phyloP scores from a whole-genome alignment of 2,329 filamentous ascomycete species.

The Chaetothyriales sp. region DNA sequence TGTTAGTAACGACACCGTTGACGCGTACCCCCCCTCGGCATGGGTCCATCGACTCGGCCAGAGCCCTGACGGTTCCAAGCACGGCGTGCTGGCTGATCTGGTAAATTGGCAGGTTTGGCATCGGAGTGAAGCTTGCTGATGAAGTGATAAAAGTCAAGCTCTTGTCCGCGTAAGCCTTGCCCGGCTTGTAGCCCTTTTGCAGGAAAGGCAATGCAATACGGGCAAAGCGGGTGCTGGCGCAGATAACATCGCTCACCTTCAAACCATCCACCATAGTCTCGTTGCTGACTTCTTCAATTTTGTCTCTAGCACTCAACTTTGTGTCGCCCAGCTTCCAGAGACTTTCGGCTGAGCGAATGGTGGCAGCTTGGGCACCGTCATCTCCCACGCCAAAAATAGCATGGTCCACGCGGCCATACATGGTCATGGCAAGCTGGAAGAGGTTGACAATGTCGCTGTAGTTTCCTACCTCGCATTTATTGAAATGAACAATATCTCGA shows the following conservation, averaged over 20 bases:
- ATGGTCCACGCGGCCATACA: conserved; percentile 34
- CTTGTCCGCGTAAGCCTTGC: conserved; percentile 20
- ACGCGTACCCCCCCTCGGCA: conserved; percentile 24
- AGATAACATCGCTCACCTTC: conserved; percentile 33
- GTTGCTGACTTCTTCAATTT: conserved; percentile 27
- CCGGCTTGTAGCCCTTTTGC: conserved; percentile 21
- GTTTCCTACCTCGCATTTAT: conserved; percentile 28
- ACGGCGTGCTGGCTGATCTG: conserved; percentile 37
- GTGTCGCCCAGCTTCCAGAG: conserved; percentile 11
- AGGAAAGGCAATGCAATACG: conserved; percentile 37
- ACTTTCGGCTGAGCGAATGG: conserved; percentile 9
- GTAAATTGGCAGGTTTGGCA: conserved; percentile 34
- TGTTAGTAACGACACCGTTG: conserved; percentile 32
- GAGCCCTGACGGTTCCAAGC: conserved; percentile 33
- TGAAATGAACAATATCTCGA: conserved; percentile 22
- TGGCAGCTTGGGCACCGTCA: conserved; percentile 11
- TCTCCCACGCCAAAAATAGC: conserved; percentile 24
- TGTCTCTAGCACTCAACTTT: conserved; percentile 22
- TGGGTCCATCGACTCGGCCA: conserved; percentile 20
- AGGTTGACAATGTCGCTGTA: conserved; percentile 33
- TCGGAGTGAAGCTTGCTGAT: conserved; percentile 35
- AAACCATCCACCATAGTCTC: conserved; percentile 16
- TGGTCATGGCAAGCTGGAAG: conserved; percentile 31
- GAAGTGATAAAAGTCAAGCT: conserved; percentile 32
- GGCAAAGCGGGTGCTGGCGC: conserved; percentile 33